Base-by-base conservation (phyloP, 1,139 yeast species). In the Yamadazyma dendronema region DNA sequence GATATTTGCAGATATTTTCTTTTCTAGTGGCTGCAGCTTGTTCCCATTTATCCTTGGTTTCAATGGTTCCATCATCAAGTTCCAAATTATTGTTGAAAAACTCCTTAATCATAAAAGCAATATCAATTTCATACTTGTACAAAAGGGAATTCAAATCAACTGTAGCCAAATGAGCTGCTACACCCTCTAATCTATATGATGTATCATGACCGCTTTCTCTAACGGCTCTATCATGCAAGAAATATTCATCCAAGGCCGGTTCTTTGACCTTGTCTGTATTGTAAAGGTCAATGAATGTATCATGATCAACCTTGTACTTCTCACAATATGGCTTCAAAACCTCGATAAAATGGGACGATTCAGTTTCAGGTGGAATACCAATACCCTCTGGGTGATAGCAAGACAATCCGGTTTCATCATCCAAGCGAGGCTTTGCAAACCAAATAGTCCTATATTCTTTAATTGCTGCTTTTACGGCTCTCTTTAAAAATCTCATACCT, bases 191-290 rank as follows among this genome's bases (percentile, higher is more conserved):
- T 52, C 98, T 73, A 57, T 90, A 89, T 3, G 92, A 75, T 0
- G 97, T 94, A 58, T 92, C 98, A 59, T 92, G 98, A 1, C 98
- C 98, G 31, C 95, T 84, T 62, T 92, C 98, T 54, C 98, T 77
- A 12, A 92, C 96, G 1, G 96, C 97, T 43, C 97, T 74, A 60
- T 92, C 98, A 57, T 92, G 96, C 38, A 86, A 61, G 59, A 92
- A 87, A 60, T 88, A 94, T 46, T 81, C 89, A 54, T 92, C 98
- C 39, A 92, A 69, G 12, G 71, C 79, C 0, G 96, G 95, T 52
- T 88, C 97, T 7, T 63, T 43, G 22, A 90, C 71, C 40, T 70
- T 63, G 4, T 84, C 84, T 33, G 67, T 62, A 53, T 92, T 88
- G 63, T 90, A 92, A 57, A 71, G 66, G 35, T 68, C 66, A 46